Evolutionary conservation across 805 yeast genomes (phyloP), one percentile per base, ranked within the genome.

Genomic region (Metschnikowia sp.): DNA sequence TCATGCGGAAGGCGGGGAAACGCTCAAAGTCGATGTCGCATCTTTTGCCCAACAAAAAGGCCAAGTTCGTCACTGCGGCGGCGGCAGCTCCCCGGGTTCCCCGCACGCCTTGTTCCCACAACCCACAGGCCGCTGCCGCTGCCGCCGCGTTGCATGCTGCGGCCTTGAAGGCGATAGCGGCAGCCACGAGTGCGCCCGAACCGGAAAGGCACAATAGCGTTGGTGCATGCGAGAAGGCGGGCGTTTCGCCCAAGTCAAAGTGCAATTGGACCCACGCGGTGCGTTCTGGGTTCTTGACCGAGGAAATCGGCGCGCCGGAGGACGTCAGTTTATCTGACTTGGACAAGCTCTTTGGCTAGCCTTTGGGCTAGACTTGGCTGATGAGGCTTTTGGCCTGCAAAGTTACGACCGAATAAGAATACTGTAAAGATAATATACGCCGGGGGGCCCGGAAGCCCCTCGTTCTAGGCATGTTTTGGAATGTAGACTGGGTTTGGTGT

Each of bases 51-150:
- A 67, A 72, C 51, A 82, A 82, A 62, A 78, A 77, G 61, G 72
- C 72, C 56, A 59, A 65, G 48, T 61, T 84, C 39, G 85, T 92
- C 11, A 54, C 59, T 3, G 88, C 88, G 15, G 92, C 92, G 19
- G 90, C 90, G 10, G 89, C 88, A 26, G 88, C 92, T 32, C 94
- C 94, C 48, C 74, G 92, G 58, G 78, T 85, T 10, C 84, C 89
- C n/a, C 79, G 81, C 53, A 72, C 78, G 32, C 76, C 83, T 4
- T 66, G 78, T 44, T 72, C 81, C 7, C 81, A 77, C 50, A 71
- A 81, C 34, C 82, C 86, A 10, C 75, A 75, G 48, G 84, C 87
- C 7, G 86, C 86, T 9, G 86, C 86, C 11, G 86, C 87, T 2
- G 87, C 84, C 32, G 87, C 89, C 36, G 88, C 87, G 22, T 71